Conservation (phyloP, 2,329 filamentous ascomycete genomes). For the Diaporthe destruens region DNA sequence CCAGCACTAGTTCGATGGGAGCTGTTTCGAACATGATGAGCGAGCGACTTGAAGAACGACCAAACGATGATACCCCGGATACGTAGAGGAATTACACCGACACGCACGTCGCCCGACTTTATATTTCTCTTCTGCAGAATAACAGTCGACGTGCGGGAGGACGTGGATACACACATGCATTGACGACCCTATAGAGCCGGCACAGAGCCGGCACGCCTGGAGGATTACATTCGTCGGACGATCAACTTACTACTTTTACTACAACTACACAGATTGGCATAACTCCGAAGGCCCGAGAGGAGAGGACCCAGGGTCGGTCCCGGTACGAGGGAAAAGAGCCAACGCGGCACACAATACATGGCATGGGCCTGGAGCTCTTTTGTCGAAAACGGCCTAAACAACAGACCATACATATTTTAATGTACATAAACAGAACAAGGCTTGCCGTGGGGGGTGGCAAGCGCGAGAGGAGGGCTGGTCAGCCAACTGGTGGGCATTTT, state of each 20-base stretch:
- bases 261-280: not conserved
- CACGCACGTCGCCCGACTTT: not conserved
- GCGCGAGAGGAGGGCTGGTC: not conserved
- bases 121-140: not conserved
- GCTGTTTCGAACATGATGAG: not conserved
- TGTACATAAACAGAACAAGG: conserved; percentile 15
- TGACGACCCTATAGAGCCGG: conserved; percentile 2
- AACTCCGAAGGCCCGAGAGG: not conserved
- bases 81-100: not conserved
- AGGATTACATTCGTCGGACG: conserved; percentile 2
- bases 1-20: too few species aligned
- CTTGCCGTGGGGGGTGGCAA: conserved; percentile 3
- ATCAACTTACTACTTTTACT: not conserved
- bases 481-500: not conserved
- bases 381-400: conserved; percentile 15
- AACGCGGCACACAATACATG: conserved; percentile 14
- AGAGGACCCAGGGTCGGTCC: not conserved
- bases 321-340: not conserved
- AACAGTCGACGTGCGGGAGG: not conserved
- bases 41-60: conserved; percentile 14
- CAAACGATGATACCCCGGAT: conserved; percentile 31
- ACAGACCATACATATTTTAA: conserved; percentile 21
- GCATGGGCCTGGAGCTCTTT: conserved; percentile 32
- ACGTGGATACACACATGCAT: not conserved
- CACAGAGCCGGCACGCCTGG: conserved; percentile 6